Conservation (phyloP, 2,329 filamentous ascomycete genomes). For the Phyllosticta capitalensis region DNA sequence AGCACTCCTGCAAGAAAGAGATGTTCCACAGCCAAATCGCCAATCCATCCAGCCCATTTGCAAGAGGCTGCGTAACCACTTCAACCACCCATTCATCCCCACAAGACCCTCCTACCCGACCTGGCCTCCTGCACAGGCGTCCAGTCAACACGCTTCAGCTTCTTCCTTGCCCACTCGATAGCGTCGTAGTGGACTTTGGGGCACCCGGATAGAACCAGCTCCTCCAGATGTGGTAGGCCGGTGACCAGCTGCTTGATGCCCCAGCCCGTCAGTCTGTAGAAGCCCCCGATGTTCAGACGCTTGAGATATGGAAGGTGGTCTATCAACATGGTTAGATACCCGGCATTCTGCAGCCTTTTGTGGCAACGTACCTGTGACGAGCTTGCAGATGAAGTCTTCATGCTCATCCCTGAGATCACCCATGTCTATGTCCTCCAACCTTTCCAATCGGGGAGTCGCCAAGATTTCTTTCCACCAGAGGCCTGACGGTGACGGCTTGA, state of each 20-base stretch:
- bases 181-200: not conserved
- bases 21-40: no score
- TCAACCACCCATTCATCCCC: not conserved
- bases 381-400: not conserved
- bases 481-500: not conserved
- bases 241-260: not conserved
- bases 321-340: no score
- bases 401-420: not conserved
- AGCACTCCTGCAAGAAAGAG: no score
- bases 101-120: not conserved
- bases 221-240: not conserved
- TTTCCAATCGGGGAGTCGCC: not conserved
- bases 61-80: no score
- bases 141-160: not conserved
- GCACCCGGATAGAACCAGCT: conserved; percentile 5
- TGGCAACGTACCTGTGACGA: not conserved
- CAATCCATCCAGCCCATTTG: no score
- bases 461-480: not conserved
- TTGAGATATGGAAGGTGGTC: not conserved
- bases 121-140: not conserved
- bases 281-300: not conserved
- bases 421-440: not conserved
- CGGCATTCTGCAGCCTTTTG: no score
- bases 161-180: conserved; percentile 5
- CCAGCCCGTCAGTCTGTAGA: not conserved